Evolutionary conservation across 1,284 basidiomycete species (phyloP), one percentile per base, ranked within the genome.

Genomic region (Cutaneotrichosporon cyanovorans): DNA sequence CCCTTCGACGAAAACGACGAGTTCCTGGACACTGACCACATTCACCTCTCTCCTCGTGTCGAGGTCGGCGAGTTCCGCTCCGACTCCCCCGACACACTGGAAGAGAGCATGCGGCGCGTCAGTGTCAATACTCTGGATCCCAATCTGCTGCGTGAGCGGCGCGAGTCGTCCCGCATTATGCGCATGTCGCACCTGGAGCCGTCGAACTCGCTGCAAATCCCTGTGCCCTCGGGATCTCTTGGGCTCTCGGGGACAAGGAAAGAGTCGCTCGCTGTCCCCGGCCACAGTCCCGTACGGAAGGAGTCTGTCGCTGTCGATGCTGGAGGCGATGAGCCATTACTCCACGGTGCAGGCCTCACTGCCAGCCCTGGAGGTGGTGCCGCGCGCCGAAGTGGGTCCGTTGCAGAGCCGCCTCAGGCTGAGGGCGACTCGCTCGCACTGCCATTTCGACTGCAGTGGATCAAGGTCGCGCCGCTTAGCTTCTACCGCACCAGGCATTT

Each of bases 361-460:
- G n/a, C n/a, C n/a, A n/a, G n/a, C n/a, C n/a, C n/a, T n/a, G n/a
- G n/a, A n/a, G n/a, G n/a, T n/a, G n/a, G n/a, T n/a, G n/a, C n/a
- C n/a, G n/a, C n/a, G n/a, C n/a, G n/a, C n/a, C n/a, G n/a, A n/a
- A n/a, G n/a, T n/a, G n/a, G n/a, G n/a, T n/a, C n/a, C n/a, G n/a
- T n/a, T n/a, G n/a, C n/a, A n/a, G n/a, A n/a, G n/a, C n/a, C n/a
- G n/a, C n/a, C n/a, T n/a, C n/a, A n/a, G n/a, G n/a, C n/a, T 7
- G 25, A 28, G 25, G 14, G 33, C n/a, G 43, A 45, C 14, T 20
- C 35, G 18, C 37, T 85, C 82, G 84, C 87, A 84, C 12, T 78
- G 44, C 76, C 84, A 1, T 96, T 97, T 76, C 77, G 78, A 49
- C 74, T 97, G 21, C 79, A 91, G 59, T 97, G 92, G 92, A 63